phyloP scores from a whole-genome alignment of 768 basidiomycete species.

The Hericium erinaceus region DNA sequence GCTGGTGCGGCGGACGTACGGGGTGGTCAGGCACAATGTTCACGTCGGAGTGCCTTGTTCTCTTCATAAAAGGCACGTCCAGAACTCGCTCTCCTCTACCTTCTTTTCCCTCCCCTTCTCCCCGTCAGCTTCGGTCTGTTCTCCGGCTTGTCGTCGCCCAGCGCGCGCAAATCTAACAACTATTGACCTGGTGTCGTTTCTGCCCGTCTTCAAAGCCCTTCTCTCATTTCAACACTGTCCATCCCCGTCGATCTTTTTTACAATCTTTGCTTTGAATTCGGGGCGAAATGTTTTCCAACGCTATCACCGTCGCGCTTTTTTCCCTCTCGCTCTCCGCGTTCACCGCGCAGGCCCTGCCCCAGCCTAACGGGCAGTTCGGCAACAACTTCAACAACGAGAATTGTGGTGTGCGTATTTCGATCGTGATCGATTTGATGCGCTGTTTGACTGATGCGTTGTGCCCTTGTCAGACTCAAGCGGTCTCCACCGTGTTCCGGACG shows the following conservation, averaged over 20 bases:
- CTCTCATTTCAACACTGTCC: not conserved
- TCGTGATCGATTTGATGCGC: not conserved
- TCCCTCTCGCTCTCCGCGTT: not conserved
- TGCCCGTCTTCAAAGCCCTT: not conserved
- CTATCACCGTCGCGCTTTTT: not conserved
- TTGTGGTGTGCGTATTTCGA: not conserved
- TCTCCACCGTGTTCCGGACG: not conserved
- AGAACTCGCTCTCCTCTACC: too few species aligned
- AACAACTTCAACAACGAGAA: not conserved
- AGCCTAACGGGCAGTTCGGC: not conserved
- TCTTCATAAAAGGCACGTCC: too few species aligned
- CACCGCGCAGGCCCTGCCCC: not conserved
- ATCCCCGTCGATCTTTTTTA: not conserved
- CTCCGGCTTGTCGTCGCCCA: not conserved
- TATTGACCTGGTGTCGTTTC: constrained; percentile 1
- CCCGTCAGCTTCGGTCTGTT: not conserved
- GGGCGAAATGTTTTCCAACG: not conserved
- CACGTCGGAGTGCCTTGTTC: too few species aligned
- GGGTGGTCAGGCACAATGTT: too few species aligned
- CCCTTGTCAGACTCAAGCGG: not conserved
- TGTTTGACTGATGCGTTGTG: too few species aligned
- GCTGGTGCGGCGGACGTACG: too few species aligned
- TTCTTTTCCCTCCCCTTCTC: not conserved
- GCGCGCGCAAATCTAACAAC: not conserved
- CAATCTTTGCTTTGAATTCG: not conserved